phyloP scores from a whole-genome alignment of 345 rosid species.

The Eutrema yunnanense region DNA sequence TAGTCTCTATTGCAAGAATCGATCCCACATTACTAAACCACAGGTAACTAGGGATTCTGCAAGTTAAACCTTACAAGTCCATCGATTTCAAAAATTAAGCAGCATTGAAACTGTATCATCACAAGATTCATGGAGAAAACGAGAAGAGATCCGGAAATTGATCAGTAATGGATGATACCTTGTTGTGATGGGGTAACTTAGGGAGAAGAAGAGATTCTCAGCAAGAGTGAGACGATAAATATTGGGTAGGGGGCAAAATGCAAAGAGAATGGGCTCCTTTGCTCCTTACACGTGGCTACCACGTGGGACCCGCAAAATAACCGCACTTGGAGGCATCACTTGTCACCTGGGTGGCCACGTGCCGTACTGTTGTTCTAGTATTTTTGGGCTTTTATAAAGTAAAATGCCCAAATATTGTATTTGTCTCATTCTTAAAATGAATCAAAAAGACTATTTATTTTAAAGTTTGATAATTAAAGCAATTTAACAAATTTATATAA shows the following conservation, averaged over 20 bases:
- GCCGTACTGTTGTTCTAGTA: background rate
- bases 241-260: background rate
- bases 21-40: background rate
- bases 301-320: constrained; percentile 24
- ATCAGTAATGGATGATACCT: background rate
- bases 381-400: background rate
- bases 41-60: background rate
- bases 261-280: constrained; percentile 14
- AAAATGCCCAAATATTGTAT: background rate
- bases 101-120: background rate
- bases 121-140: background rate
- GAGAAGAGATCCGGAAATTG: background rate
- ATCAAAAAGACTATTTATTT: too few relatives aligned
- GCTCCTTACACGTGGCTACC: constrained; percentile 8
- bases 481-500: too few relatives aligned
- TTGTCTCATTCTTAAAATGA: background rate
- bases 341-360: constrained; percentile 7
- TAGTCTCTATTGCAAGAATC: background rate
- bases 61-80: background rate
- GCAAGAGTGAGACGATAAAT: background rate
- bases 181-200: background rate
- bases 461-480: background rate
- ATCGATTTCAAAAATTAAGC: background rate
- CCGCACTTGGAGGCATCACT: constrained; percentile 6
- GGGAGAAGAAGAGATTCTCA: background rate